Conservation (phyloP, 1,284 basidiomycete species). For the Phlebopus sp. region DNA sequence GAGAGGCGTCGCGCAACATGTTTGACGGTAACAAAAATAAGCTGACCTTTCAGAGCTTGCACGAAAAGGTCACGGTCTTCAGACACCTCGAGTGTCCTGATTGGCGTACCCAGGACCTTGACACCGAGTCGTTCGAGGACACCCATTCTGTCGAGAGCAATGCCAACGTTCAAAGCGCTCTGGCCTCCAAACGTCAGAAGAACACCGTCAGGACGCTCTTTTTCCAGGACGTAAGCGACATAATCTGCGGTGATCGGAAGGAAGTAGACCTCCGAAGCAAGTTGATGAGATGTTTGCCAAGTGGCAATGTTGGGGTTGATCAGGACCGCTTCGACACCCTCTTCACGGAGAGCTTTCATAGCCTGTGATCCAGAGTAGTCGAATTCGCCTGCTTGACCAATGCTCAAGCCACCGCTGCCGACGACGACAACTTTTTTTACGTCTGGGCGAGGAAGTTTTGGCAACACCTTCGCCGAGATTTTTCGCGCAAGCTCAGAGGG, state of each 20-base stretch:
- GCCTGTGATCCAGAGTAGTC: slow-evolving; percentile 99
- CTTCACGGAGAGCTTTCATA: slow-evolving; percentile 95
- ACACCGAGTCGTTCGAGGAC: slow-evolving; percentile 93
- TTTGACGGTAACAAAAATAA: neutral
- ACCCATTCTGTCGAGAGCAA: slow-evolving; percentile 97
- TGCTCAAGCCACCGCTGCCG: slow-evolving; percentile 93
- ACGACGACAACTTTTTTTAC: slow-evolving; percentile 97
- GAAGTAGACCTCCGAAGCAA: slow-evolving; percentile 97
- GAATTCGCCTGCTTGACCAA: slow-evolving; percentile 99
- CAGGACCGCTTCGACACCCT: slow-evolving; percentile 92
- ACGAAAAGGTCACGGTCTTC: slow-evolving; percentile 98
- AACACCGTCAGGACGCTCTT: slow-evolving; percentile 97
- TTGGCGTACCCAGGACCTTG: slow-evolving; percentile 94
- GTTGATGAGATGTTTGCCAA: slow-evolving; percentile 95
- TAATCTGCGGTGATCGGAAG: slow-evolving; percentile 96
- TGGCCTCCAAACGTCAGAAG: slow-evolving; percentile 98
- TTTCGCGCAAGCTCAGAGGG: slow-evolving; percentile 90
- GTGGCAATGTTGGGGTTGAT: slow-evolving; percentile 98
- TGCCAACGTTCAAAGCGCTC: slow-evolving; percentile 96
- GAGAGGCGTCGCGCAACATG: slow-evolving; percentile 8
- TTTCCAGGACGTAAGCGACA: slow-evolving; percentile 97
- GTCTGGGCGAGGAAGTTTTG: slow-evolving; percentile 81
- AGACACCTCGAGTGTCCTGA: slow-evolving; percentile 91
- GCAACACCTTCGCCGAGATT: slow-evolving; percentile 89
- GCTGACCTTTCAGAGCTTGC: slow-evolving; percentile 87